These are phyloP conservation scores for Trichosanthes truncata DNA, from an alignment of 306 rosid genomes.

Conservation along the genomic window DNA sequence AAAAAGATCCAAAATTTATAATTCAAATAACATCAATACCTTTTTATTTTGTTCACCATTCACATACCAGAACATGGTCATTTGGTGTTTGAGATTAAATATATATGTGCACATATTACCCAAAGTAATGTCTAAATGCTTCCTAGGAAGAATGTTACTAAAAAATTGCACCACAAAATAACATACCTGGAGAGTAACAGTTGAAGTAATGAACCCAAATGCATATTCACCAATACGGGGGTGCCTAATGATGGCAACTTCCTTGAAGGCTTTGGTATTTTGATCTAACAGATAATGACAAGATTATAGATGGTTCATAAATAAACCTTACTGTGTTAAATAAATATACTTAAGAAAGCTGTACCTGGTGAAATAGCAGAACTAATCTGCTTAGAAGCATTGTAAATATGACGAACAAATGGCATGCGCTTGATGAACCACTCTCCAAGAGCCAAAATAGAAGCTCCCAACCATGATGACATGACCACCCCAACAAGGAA, in stretches of 20 bases:
- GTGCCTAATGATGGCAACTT: constrained; percentile 89
- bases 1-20: not conserved
- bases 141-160: not conserved
- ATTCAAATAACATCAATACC: not conserved
- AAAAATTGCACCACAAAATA: not conserved
- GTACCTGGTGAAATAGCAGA: constrained; percentile 88
- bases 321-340: not conserved
- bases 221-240: constrained; percentile 96
- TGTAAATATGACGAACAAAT: constrained; percentile 79
- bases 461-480: constrained; percentile 97
- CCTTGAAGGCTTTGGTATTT: constrained; percentile 86
- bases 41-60: not conserved
- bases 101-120: not conserved
- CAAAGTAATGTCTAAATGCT: not conserved
- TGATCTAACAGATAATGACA: constrained; percentile 42
- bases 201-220: constrained; percentile 82
- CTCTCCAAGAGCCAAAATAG: constrained; percentile 86
- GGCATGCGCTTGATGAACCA: constrained; percentile 96
- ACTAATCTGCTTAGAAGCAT: constrained; percentile 91
- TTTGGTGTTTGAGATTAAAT: not conserved
- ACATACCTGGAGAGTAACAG: constrained; percentile 69
- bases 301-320: not conserved
- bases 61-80: not conserved
- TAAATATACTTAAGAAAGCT: constrained; percentile 12
- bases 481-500: constrained; percentile 87